Evolutionary conservation across 1,284 basidiomycete genomes (phyloP).

Genomic region (Entoloma clypeatum): DNA sequence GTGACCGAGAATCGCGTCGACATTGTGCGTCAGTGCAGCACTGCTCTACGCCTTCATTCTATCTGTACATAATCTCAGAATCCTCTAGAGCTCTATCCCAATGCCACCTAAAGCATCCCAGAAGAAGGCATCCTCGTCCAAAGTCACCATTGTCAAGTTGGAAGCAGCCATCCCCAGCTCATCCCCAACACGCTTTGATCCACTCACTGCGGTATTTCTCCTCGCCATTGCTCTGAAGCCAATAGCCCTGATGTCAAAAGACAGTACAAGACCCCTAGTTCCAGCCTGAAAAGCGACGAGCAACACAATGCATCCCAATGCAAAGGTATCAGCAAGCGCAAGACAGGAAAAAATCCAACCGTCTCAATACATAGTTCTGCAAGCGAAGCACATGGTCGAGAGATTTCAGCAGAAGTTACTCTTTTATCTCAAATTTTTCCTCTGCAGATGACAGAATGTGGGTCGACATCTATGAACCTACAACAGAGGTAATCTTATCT

Average conservation of each 20-base stretch:
- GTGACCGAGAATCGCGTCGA: too few relatives aligned
- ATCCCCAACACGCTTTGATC: conserved; percentile 35
- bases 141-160: conserved; percentile 38
- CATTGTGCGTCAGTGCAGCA: too few relatives aligned
- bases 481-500: conserved; percentile 46
- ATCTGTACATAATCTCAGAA: too few relatives aligned
- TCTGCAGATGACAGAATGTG: conserved; percentile 54
- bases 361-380: neutral
- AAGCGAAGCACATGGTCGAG: conserved; percentile 14
- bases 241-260: conserved; percentile 25
- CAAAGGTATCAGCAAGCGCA: conserved; percentile 47
- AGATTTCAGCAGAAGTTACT: neutral
- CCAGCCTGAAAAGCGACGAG: conserved; percentile 13
- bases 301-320: conserved; percentile 12
- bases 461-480: conserved; percentile 77
- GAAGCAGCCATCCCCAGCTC: conserved; percentile 25
- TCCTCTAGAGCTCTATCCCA: neutral
- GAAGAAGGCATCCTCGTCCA: conserved; percentile 23
- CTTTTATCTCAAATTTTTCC: neutral
- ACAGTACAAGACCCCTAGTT: conserved; percentile 18
- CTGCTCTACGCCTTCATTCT: too few relatives aligned
- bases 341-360: conserved; percentile 26
- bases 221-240: conserved; percentile 1
- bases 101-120: conserved; percentile 28
- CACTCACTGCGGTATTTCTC: conserved; percentile 44